phyloP scores from a whole-genome alignment of 345 rosid genomes.

The Gossypium thurberi region DNA sequence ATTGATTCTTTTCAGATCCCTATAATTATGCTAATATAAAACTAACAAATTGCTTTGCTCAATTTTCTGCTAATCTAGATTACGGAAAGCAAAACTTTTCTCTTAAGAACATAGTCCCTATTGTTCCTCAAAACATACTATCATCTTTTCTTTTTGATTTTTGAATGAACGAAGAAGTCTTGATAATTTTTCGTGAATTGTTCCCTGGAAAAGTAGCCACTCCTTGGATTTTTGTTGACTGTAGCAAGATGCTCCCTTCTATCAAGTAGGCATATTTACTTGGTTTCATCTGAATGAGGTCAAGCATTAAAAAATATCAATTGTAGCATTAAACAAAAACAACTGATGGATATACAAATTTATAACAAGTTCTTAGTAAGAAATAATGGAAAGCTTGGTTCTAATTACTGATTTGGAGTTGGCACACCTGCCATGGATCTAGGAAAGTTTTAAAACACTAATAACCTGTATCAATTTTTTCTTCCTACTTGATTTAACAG shows the following conservation, averaged over 20 bases:
- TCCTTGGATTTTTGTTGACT: conserved; percentile 5
- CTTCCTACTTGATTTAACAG: conserved; percentile 5
- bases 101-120: not conserved
- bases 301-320: not conserved
- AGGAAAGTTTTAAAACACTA: not conserved
- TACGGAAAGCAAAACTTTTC: not conserved
- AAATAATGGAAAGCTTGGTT: conserved; percentile 1
- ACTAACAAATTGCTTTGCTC: not conserved
- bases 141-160: not conserved
- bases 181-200: not conserved
- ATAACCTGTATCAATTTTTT: not conserved
- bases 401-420: not conserved
- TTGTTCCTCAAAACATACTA: not conserved
- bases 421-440: conserved; percentile 1
- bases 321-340: not conserved
- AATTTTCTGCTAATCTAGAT: not conserved
- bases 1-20: too few relatives aligned
- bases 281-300: not conserved
- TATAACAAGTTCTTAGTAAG: not conserved
- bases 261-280: not conserved
- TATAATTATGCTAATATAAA: too few relatives aligned
- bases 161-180: not conserved
- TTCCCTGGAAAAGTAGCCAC: not conserved
- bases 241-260: not conserved
- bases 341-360: not conserved